Evolutionary conservation across 345 rosid genomes (phyloP).

Genomic region (Citrus mangshanensis): DNA sequence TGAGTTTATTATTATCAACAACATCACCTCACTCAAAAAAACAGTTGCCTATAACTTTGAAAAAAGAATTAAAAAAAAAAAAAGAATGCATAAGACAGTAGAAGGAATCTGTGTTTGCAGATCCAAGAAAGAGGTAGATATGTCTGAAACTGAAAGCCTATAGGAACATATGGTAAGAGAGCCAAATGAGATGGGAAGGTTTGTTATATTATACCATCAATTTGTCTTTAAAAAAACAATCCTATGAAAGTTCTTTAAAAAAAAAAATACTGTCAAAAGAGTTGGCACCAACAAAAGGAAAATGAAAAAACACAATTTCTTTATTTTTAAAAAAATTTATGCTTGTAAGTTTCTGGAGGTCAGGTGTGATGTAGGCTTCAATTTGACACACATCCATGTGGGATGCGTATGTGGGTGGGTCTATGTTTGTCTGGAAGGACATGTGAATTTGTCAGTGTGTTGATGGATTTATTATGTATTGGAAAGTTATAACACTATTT

Average conservation of each 20-base stretch:
- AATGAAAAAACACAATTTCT: not conserved
- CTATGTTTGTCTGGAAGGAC: slow-evolving; percentile 47
- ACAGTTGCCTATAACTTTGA: slow-evolving; percentile 2
- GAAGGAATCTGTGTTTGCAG: slow-evolving; percentile 42
- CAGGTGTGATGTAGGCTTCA: slow-evolving; percentile 29
- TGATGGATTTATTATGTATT: not conserved
- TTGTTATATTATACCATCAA: slow-evolving; percentile 14
- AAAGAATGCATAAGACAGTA: slow-evolving; percentile 22
- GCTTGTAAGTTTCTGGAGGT: slow-evolving; percentile 29
- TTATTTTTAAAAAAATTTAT: not conserved
- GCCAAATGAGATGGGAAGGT: slow-evolving; percentile 30
- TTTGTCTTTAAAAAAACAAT: not conserved
- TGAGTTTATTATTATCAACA: not conserved
- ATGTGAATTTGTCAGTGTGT: slow-evolving; percentile 57
- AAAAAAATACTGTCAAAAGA: not conserved
- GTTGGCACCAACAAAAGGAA: slow-evolving; percentile 16
- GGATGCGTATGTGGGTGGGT: slow-evolving; percentile 53
- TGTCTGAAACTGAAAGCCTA: slow-evolving; percentile 3
- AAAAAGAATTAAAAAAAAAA: not conserved
- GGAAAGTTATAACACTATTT: not conserved
- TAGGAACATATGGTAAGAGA: slow-evolving; percentile 35
- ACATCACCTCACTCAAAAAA: not conserved
- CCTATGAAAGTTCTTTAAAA: not conserved
- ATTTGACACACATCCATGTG: slow-evolving; percentile 56
- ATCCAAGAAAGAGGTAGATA: slow-evolving; percentile 51